These are phyloP conservation scores for Tylopilus sp. DNA, from an alignment of 768 basidiomycete species.

Conservation along the genomic window DNA sequence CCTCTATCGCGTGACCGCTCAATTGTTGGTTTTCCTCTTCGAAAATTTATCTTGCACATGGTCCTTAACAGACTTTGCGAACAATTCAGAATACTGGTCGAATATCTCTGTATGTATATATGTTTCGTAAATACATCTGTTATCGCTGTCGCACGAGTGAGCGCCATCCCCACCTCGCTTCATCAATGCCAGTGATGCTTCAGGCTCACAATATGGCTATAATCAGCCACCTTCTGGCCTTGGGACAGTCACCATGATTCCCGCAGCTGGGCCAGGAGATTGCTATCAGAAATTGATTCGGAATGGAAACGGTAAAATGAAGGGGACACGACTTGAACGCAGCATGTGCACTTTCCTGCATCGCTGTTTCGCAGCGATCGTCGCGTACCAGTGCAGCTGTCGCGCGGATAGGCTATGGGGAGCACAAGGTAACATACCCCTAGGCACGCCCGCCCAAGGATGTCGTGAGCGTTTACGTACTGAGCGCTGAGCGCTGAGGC, in stretches of 20 bases:
- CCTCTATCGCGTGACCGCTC: not conserved
- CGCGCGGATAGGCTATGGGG: too few species aligned
- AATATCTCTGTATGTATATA: conserved; percentile 1
- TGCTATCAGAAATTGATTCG: not conserved
- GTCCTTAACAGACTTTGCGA: not conserved
- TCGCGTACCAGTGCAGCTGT: not conserved
- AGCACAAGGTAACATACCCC: too few species aligned
- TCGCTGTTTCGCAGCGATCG: conserved; percentile 4
- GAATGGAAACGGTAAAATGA: not conserved
- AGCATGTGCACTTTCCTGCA: not conserved
- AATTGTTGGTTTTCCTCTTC: not conserved
- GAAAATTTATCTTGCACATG: too few species aligned
- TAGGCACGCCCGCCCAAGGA: too few species aligned
- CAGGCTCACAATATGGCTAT: not conserved
- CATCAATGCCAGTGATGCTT: not conserved
- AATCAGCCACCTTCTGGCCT: not conserved
- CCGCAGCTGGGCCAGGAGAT: not conserved
- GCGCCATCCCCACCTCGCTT: not conserved
- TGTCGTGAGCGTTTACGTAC: too few species aligned
- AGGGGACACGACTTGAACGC: not conserved
- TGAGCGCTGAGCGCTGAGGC: too few species aligned
- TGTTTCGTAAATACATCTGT: not conserved
- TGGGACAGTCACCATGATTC: not conserved
- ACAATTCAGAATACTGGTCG: not conserved
- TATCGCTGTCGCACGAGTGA: not conserved